phyloP scores from a whole-genome alignment of 2,329 filamentous ascomycete genomes.

The Sporothrix variecibatus region DNA sequence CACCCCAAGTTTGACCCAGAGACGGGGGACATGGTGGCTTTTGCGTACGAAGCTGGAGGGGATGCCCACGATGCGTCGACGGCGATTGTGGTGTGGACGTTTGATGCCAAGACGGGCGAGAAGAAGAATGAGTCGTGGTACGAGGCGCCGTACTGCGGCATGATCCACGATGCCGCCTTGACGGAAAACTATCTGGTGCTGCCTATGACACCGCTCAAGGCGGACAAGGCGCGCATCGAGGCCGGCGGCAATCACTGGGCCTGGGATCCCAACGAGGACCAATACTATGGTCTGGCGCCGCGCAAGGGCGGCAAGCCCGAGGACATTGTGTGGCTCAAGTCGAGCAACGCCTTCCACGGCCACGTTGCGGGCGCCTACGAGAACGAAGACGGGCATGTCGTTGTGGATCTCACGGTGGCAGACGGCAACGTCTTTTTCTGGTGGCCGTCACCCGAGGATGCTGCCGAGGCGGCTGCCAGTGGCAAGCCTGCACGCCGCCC shows the following conservation, averaged over 20 bases:
- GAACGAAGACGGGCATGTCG: conserved; percentile 47
- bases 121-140: conserved; percentile 53
- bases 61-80: conserved; percentile 46
- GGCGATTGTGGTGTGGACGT: conserved; percentile 51
- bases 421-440: conserved; percentile 51
- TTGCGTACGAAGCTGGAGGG: conserved; percentile 52
- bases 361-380: conserved; percentile 53
- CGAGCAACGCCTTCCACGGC: conserved; percentile 52
- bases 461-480: conserved; percentile 26
- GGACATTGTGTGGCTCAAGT: conserved; percentile 55
- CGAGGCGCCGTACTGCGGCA: conserved; percentile 53
- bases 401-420: conserved; percentile 47
- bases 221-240: conserved; percentile 46
- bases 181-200: conserved; percentile 52
- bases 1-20: conserved; percentile 56
- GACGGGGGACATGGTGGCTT: conserved; percentile 55
- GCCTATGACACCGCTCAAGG: conserved; percentile 52
- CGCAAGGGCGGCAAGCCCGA: conserved; percentile 51
- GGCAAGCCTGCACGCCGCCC: conserved; percentile 33
- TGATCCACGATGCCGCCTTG: conserved; percentile 54
- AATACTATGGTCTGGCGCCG: conserved; percentile 57
- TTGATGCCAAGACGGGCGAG: conserved; percentile 43
- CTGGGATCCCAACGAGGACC: conserved; percentile 56
- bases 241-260: conserved; percentile 53
- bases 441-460: conserved; percentile 42